These are phyloP conservation scores for Babesia gibsoni DNA, from an alignment of 169 alveolate genomes.

Conservation along the genomic window DNA sequence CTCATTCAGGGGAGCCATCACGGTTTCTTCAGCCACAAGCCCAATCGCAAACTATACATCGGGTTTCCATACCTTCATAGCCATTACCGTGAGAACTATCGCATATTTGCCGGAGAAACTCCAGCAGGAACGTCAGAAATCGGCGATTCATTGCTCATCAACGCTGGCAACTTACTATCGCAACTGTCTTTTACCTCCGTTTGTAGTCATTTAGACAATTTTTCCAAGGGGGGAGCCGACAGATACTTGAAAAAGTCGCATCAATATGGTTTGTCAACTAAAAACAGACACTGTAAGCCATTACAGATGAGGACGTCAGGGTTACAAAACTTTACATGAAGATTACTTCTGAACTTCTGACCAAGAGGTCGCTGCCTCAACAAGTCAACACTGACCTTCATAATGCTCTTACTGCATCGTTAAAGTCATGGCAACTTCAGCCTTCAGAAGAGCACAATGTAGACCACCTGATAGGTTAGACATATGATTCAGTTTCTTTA, in stretches of 20 bases:
- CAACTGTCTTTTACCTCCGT: not conserved
- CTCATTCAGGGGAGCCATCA: slow-evolving; percentile 18
- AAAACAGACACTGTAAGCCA: not conserved
- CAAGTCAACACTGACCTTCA: not conserved
- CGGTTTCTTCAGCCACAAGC: slow-evolving; percentile 16
- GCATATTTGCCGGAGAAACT: slow-evolving; percentile 1
- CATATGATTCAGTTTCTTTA: not conserved
- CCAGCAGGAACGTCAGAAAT: not conserved
- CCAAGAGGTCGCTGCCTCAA: slow-evolving; percentile 1
- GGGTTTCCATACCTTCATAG: slow-evolving; percentile 44
- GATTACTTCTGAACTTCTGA: not conserved
- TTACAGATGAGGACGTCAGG: slow-evolving; percentile 15
- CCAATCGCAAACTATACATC: not conserved
- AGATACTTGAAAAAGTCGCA: not conserved
- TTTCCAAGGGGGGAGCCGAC: not conserved
- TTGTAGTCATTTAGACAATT: not conserved
- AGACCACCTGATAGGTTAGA: slow-evolving; percentile 14
- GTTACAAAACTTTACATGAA: slow-evolving; percentile 7
- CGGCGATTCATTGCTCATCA: slow-evolving; percentile 14
- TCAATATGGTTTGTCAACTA: slow-evolving; percentile 1
- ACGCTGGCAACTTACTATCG: slow-evolving; percentile 21
- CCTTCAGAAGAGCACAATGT: not conserved
- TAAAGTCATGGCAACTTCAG: not conserved
- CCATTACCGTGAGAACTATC: slow-evolving; percentile 9
- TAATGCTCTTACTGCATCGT: not conserved